phyloP scores from a whole-genome alignment of 2,329 filamentous ascomycete species.

The Paracoccidioides brasiliensis region DNA sequence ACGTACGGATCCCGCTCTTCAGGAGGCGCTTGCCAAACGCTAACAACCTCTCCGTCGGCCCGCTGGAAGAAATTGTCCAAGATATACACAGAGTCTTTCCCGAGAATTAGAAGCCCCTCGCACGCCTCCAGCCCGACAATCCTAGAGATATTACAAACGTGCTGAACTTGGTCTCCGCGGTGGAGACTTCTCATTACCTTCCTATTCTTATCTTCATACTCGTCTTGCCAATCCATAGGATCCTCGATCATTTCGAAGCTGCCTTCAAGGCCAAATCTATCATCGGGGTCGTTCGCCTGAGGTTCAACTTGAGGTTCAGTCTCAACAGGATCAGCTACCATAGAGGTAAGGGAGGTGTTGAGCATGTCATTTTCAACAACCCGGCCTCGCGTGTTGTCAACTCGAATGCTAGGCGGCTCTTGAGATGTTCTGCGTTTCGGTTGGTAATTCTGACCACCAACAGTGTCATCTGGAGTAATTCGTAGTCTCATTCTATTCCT shows the following conservation, averaged over 20 bases:
- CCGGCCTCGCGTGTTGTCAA: conserved; percentile 32
- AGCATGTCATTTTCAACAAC: conserved; percentile 29
- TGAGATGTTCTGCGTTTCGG: conserved; percentile 61
- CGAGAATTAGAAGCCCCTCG: conserved; percentile 84
- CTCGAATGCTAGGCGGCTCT: conserved; percentile 34
- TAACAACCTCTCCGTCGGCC: conserved; percentile 89
- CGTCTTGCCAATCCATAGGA: conserved; percentile 70
- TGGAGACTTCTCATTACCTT: conserved; percentile 93
- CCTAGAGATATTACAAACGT: conserved; percentile 88
- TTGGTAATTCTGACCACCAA: conserved; percentile 60
- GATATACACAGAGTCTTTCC: conserved; percentile 83
- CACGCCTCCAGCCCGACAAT: conserved; percentile 88
- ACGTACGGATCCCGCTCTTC: conserved; percentile 94
- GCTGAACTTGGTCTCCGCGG: conserved; percentile 80
- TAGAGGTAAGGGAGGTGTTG: conserved; percentile 21
- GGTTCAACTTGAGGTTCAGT: conserved; percentile 15
- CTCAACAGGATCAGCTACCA: conserved; percentile 22
- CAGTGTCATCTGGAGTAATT: conserved; percentile 62
- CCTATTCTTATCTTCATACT: conserved; percentile 93
- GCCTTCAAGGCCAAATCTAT: conserved; percentile 51
- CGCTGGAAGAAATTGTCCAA: conserved; percentile 95
- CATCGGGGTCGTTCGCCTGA: conserved; percentile 24
- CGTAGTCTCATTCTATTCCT: conserved; percentile 88
- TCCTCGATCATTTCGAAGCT: conserved; percentile 96
- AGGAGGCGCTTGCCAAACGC: conserved; percentile 81